Base-by-base conservation (phyloP, 306 rosid genomes). In the Hippophae rhamnoides region DNA sequence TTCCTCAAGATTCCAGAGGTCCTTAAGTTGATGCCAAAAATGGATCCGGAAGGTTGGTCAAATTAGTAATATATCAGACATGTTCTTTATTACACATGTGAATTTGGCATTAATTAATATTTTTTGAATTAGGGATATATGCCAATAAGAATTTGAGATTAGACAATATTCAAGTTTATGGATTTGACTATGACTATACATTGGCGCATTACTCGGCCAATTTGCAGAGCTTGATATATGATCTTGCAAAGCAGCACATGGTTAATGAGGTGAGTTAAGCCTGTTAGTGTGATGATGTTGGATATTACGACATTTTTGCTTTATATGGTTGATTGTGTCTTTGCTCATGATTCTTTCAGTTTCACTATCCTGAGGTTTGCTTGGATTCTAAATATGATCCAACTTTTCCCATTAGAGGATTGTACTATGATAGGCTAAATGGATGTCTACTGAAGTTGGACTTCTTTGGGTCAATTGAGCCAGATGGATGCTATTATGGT, bases 101-200 rank as follows among this genome's bases (percentile, higher is more conserved):
- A 5, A 18, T 56, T 10, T 10, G 18, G 8, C 57, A 25, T 57
- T 81, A 63, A 83, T 54, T 2, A 40, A 14, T 48, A 7, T 23
- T 51, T 7, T 41, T 75, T 44, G 12, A 48, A 68, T 69, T 76
- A 92, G 98, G 93, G 61, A 92, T 87, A 64, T 92, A 92, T 72
- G 96, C 72, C 57, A 92, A 92, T 62, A 92, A 87, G 60, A 92
- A 83, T 72, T 54, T 92, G 66, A 81, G 96, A 54, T 60, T 90
- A 77, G 98, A 90, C 68, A 69, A 60, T 50, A 70, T 87, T 73
- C 84, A 87, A 72, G 98, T 90, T 75, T 90, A 81, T 57, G 98
- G 98, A 38, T 90, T 90, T 25, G 98, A 90, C 70, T 90, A 90
- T 26, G 98, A 90, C 76, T 90, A 87, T 84, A 90, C 98, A 5